Percentiles rank a stretch among this genome's conserved stretches.
phyloP scores from a whole-genome alignment of 495 filamentous ascomycete species.

The Xylaria scruposa region DNA sequence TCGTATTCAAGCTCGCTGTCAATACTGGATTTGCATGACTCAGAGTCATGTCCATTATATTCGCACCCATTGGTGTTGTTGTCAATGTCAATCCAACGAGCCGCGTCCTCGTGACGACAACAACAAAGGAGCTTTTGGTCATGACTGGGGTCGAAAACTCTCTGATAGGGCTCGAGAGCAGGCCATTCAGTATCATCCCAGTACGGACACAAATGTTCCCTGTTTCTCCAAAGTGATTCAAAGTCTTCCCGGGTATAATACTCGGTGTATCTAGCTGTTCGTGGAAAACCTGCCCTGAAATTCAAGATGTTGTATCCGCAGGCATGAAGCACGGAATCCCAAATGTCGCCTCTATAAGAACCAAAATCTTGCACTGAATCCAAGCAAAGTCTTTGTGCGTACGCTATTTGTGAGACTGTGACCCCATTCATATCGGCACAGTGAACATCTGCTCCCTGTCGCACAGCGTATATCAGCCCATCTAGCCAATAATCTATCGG shows the following conservation, averaged over 20 bases:
- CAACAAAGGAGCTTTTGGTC: neutral
- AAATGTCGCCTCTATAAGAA: neutral
- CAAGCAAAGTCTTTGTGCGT: neutral
- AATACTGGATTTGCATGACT: too few species aligned
- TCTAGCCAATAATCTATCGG: neutral
- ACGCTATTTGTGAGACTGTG: neutral
- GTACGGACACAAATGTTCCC: neutral
- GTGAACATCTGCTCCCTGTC: neutral
- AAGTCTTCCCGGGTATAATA: neutral
- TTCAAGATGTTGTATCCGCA: neutral
- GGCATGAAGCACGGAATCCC: constrained; percentile 11
- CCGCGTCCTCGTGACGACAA: neutral
- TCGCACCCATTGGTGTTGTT: neutral
- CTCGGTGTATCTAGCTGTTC: neutral
- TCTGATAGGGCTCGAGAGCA: neutral
- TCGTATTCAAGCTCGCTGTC: too few species aligned
- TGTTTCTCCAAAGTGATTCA: neutral
- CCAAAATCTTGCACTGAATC: neutral
- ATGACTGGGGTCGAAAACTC: neutral
- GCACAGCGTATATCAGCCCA: neutral
- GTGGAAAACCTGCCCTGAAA: neutral
- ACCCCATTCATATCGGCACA: neutral
- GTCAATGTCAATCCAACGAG: neutral
- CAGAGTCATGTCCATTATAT: too few species aligned
- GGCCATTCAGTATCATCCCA: neutral